Conservation (phyloP, 352 stramenopile species). For the Phytophthora macrochlamydospora region DNA sequence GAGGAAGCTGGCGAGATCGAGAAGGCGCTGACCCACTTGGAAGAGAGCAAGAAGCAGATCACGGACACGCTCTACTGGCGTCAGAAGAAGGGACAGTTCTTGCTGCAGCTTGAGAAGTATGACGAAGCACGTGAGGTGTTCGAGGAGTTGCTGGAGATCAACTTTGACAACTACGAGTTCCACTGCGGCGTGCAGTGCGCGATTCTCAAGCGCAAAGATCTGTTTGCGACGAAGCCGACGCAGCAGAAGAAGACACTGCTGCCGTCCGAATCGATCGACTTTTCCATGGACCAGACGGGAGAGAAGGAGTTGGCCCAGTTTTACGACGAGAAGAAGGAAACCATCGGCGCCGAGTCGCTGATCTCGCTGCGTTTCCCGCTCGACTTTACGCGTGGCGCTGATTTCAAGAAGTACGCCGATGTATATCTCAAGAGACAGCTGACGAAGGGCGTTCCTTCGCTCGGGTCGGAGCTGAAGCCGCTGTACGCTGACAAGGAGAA, state of each 20-base stretch:
- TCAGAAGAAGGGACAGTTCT: constrained; percentile 76
- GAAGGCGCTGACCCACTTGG: constrained; percentile 86
- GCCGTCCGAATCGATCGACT: constrained; percentile 59
- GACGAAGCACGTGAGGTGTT: constrained; percentile 73
- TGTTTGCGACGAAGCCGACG: constrained; percentile 42
- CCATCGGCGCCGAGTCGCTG: constrained; percentile 68
- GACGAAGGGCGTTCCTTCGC: constrained; percentile 92
- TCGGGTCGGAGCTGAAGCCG: constrained; percentile 93
- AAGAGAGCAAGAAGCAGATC: constrained; percentile 76
- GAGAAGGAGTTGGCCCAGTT: constrained; percentile 54
- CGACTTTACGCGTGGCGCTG: constrained; percentile 80
- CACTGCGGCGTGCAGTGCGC: constrained; percentile 88
- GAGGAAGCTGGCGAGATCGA: constrained; percentile 89
- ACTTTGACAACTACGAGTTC: constrained; percentile 92
- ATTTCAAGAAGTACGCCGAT: constrained; percentile 76
- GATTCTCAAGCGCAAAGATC: constrained; percentile 60
- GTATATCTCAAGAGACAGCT: constrained; percentile 74
- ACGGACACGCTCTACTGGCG: constrained; percentile 78
- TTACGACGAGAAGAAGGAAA: constrained; percentile 53
- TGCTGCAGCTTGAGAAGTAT: constrained; percentile 67
- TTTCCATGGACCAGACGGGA: constrained; percentile 46
- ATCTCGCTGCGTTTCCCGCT: constrained; percentile 92
- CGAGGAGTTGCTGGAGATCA: constrained; percentile 80
- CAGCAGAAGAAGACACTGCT: constrained; percentile 41
- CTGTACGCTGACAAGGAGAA: constrained; percentile 82